Evolutionary conservation across 108 stramenopile genomes (phyloP), one percentile per base, ranked within the genome.

Genomic region (Thalassiosira profunda): DNA sequence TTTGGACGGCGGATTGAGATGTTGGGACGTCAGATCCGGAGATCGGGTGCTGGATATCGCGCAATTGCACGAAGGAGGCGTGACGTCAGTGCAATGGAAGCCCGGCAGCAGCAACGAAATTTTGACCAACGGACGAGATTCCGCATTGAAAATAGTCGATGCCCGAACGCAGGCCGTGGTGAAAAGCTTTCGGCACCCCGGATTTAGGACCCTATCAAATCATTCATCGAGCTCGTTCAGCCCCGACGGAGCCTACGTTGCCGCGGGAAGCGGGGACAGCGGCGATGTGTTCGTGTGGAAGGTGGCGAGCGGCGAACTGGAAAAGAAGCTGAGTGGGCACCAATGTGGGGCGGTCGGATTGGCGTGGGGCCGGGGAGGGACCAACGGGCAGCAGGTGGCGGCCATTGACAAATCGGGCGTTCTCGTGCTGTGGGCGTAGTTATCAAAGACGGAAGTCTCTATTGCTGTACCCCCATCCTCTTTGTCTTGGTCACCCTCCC

Each of bases 271-370:
- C 20, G 80, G 81, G 37, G 74, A 83, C 14, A 80, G 58, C 51
- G 94, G 91, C 21, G 64, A 80, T 21, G 33, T 95, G 17, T 86
- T 91, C 64, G 81, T 95, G 7, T 95, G 91, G 91, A 71, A 84
- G 40, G 74, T 72, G 2, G 40, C 21, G 2, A 82, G 65, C 51
- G 74, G 83, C 56, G 52, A 54, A 17, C 31, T 85, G 1, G 63
- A 80, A 52, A 72, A 54, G 25, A 72, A 57, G 63, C 63, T 94
- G 14, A 43, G 63, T 36, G 73, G 59, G 34, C 89, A 92, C 62
- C 41, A 81, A 38, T 41, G 35, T 26, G 82, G 89, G 26, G 86
- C 85, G 15, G 71, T 85, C 61, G 94, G 87, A 40, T 38, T 92
- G 37, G 84, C 86, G 14, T 95, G 90, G 94, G 83, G 85, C 11